Evolutionary conservation across 1,284 basidiomycete species (phyloP), one percentile per base, ranked within the genome.

Genomic region (Cutaneotrichosporon dermatis): DNA sequence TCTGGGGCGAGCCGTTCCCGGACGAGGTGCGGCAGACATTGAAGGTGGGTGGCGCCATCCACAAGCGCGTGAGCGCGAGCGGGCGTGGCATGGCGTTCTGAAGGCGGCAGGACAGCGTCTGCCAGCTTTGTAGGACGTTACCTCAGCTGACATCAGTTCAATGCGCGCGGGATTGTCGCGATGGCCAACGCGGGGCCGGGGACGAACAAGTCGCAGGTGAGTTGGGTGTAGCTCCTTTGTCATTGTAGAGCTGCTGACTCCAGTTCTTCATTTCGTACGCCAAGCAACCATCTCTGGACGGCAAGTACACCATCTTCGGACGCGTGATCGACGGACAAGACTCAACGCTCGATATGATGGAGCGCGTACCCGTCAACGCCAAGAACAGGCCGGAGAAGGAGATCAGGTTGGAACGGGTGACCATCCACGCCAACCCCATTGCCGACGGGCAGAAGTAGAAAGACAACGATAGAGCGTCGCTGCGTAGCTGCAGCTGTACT

Each of bases 151-250:
- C 49, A 12, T 6, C 75, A 94, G 92, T 97, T 98, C 81, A 96
- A 96, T 77, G 82, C 86, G 56, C 85, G 94, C 64, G 93, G 93
- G 15, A 84, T 96, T 64, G 86, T 96, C n/a, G 93, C 93, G 33
- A 96, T 97, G 92, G 94, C 93, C 54, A 97, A 97, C 76, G 88
- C 89, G 4, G 94, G 94, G 0, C 88, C 88, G 16, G 89, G 95
- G 76, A 87, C 89, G 16, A 97, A 96, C 81, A 96, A 95, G 78
- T 91, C 90, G 3, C 79, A 80, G 65, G 76, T 77, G 52, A 43
- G 70, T 63, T 25, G 25, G 25, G 25, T 25, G 25, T 2, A 25
- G 25, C 25, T 25, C 25, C 25, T 2, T 25, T 3, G 25, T 25
- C 25, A 25, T 25, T 25, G 25, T 25, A 25, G 25, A 25, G 25